Percentiles rank a stretch among this genome's conserved stretches.
Evolutionary conservation across 2,329 filamentous ascomycete genomes (phyloP).

Genomic region (Blumeriella jaapii): DNA sequence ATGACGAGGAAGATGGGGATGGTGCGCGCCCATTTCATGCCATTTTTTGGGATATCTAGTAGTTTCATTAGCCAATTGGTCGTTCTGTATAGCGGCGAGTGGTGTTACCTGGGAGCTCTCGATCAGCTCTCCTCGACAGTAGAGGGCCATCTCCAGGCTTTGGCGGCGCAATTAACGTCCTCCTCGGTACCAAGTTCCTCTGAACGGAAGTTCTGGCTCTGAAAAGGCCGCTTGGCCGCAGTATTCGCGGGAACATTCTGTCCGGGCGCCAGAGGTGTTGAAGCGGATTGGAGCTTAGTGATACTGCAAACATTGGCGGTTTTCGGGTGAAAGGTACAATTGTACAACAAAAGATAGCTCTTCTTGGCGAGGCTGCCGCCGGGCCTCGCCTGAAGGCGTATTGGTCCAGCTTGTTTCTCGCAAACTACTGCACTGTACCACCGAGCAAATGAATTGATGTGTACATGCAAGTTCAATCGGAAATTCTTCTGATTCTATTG

Average conservation of each 20-base stretch:
- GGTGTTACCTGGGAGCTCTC: constrained; percentile 49
- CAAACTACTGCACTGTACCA: too few relatives aligned
- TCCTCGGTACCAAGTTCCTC: constrained; percentile 25
- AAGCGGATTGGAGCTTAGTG: not conserved
- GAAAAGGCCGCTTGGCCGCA: constrained; percentile 19
- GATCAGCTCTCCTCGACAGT: constrained; percentile 52
- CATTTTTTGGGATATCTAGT: constrained; percentile 23
- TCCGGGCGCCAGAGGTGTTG: not conserved
- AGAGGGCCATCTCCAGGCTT: constrained; percentile 49
- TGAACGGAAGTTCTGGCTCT: constrained; percentile 10
- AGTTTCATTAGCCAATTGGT: not conserved
- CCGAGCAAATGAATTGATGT: too few relatives aligned
- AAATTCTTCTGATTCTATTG: too few relatives aligned
- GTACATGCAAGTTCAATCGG: too few relatives aligned
- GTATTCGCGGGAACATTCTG: constrained; percentile 24
- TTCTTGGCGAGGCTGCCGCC: constrained; percentile 12
- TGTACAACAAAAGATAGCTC: too few relatives aligned
- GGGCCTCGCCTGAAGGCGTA: too few relatives aligned
- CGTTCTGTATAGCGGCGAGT: not conserved
- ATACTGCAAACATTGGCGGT: constrained; percentile 3
- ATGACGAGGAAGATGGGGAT: constrained; percentile 70
- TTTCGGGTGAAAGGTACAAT: too few relatives aligned
- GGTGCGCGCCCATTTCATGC: constrained; percentile 53
- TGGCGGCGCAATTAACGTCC: constrained; percentile 43
- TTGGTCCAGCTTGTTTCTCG: too few relatives aligned